A percentile compares a stretch with the other conserved stretches of the same genome.
Conservation (phyloP, 306 rosid species). For the Astragalus membranaceus region DNA sequence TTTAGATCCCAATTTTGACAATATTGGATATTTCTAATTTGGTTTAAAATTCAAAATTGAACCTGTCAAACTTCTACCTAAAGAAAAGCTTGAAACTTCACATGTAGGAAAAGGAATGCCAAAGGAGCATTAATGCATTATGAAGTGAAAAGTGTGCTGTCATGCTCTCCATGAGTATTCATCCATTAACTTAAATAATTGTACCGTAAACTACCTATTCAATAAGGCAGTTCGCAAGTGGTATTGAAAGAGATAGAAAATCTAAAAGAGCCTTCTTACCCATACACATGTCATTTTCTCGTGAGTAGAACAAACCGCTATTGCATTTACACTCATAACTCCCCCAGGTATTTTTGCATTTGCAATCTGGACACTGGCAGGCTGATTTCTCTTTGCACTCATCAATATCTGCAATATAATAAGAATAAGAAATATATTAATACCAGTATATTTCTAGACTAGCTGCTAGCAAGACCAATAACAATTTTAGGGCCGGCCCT, state of each 20-base stretch:
- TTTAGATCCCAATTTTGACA: too few relatives aligned
- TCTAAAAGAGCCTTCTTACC: constrained; percentile 42
- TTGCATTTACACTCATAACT: constrained; percentile 81
- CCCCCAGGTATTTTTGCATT: constrained; percentile 84
- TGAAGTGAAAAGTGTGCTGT: not conserved
- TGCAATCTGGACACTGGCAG: constrained; percentile 83
- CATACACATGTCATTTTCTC: constrained; percentile 66
- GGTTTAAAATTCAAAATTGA: not conserved
- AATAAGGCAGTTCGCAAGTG: not conserved
- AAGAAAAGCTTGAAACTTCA: not conserved
- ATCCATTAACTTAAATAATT: not conserved
- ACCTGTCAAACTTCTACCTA: not conserved
- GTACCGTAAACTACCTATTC: not conserved
- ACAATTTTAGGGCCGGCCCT: not conserved
- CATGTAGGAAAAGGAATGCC: not conserved
- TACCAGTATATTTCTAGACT: not conserved
- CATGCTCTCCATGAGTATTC: not conserved
- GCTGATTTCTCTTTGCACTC: constrained; percentile 73
- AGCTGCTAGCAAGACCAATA: not conserved
- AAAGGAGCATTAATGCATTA: not conserved
- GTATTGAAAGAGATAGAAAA: not conserved
- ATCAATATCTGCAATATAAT: constrained; percentile 58
- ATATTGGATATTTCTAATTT: not conserved
- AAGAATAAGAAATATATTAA: constrained; percentile 10
- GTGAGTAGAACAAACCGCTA: constrained; percentile 60